Evolutionary conservation across 305 asterid species (phyloP).

Genomic region (Solanum aculeatissimum): DNA sequence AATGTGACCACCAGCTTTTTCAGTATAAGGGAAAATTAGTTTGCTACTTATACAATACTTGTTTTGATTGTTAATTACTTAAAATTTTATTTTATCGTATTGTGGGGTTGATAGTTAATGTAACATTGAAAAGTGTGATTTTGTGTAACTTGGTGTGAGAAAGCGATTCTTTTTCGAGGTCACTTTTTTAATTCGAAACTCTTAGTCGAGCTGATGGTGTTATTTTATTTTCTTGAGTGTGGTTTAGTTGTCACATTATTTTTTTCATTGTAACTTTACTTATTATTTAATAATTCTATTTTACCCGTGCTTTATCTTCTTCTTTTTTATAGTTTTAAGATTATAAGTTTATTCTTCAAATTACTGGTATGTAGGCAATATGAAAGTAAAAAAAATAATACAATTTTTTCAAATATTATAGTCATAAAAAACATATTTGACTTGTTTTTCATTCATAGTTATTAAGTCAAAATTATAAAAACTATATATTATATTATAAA

Average conservation of each 20-base stretch:
- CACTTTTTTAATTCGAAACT: too few relatives aligned
- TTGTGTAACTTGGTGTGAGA: too few relatives aligned
- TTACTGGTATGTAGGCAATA: too few relatives aligned
- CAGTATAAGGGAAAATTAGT: too few relatives aligned
- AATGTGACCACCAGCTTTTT: background rate
- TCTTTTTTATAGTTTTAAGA: too few relatives aligned
- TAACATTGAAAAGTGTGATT: background rate
- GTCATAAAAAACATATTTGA: background rate
- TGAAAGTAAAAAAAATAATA: too few relatives aligned
- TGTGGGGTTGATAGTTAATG: too few relatives aligned
- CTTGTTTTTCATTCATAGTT: background rate
- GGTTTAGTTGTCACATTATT: too few relatives aligned
- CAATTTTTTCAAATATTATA: background rate
- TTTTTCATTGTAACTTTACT: background rate
- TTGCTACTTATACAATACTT: background rate
- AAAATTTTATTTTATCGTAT: background rate
- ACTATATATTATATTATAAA: too few relatives aligned
- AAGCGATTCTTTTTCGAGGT: too few relatives aligned
- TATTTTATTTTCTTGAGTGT: too few relatives aligned
- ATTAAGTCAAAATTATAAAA: background rate
- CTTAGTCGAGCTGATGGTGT: too few relatives aligned
- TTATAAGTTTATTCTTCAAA: background rate
- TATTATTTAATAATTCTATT: background rate
- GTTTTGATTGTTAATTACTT: background rate
- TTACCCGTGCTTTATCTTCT: background rate